A percentile compares a stretch with the other conserved stretches of the same genome.
phyloP scores from a whole-genome alignment of 1,139 yeast species.

The Yamadazyma conglobata region DNA sequence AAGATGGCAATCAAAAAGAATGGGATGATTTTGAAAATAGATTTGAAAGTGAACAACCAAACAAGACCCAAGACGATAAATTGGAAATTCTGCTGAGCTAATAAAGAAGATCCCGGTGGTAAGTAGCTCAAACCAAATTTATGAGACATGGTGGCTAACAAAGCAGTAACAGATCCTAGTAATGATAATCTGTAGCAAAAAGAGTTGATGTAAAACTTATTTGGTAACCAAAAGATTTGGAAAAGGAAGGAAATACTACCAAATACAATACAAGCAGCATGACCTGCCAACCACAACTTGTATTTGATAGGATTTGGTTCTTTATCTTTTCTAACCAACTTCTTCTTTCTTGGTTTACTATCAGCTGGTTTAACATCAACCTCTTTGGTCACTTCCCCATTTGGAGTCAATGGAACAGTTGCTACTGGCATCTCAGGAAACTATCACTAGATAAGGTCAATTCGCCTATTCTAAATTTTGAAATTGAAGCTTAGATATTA shows the following conservation, averaged over 20 bases:
- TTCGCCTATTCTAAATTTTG: too few species aligned
- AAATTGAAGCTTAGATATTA: too few species aligned
- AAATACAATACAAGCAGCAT: slow-evolving; percentile 43
- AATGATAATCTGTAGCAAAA: slow-evolving; percentile 52
- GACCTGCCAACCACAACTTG: slow-evolving; percentile 63
- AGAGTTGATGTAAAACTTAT: slow-evolving; percentile 43
- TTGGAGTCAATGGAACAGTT: slow-evolving; percentile 3
- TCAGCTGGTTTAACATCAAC: not conserved
- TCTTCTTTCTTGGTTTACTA: slow-evolving; percentile 24
- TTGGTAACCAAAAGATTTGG: slow-evolving; percentile 45
- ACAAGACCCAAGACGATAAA: slow-evolving; percentile 48
- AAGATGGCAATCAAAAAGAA: slow-evolving; percentile 52
- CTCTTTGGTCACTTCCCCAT: slow-evolving; percentile 2
- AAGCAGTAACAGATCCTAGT: slow-evolving; percentile 54
- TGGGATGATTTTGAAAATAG: slow-evolving; percentile 65
- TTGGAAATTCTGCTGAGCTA: slow-evolving; percentile 71
- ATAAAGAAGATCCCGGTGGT: slow-evolving; percentile 56
- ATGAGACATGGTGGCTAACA: slow-evolving; percentile 52
- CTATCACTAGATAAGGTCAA: too few species aligned
- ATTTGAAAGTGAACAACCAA: slow-evolving; percentile 64
- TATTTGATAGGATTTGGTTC: slow-evolving; percentile 43
- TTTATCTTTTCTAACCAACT: slow-evolving; percentile 37
- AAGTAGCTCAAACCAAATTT: slow-evolving; percentile 50
- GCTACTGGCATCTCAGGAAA: slow-evolving; percentile 3
- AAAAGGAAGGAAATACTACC: slow-evolving; percentile 48